Conservation (phyloP, 768 basidiomycete genomes). For the Pilatotrama ljubarskyi region DNA sequence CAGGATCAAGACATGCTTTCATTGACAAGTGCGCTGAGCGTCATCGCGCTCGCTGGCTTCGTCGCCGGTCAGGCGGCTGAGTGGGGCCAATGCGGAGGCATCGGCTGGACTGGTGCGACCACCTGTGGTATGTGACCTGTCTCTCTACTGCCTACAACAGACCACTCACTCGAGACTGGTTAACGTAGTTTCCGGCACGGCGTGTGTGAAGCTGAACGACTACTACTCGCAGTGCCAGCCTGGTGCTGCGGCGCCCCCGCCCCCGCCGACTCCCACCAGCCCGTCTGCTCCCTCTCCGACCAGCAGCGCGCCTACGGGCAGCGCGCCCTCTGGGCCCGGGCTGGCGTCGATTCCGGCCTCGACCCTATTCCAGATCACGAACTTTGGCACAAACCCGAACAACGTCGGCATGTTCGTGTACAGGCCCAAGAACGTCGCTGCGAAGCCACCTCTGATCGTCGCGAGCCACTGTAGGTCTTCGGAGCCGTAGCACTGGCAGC, state of each 20-base stretch:
- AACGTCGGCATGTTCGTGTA: constrained; percentile 48
- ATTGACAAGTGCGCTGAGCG: constrained; percentile 1
- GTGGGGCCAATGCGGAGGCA: constrained; percentile 21
- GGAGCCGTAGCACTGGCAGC: neutral
- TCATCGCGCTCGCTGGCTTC: constrained; percentile 29
- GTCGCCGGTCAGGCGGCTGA: constrained; percentile 25
- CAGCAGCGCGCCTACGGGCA: constrained; percentile 11
- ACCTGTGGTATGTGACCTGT: constrained; percentile 12
- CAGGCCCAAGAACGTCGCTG: constrained; percentile 30
- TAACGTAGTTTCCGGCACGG: constrained; percentile 33
- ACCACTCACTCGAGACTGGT: neutral
- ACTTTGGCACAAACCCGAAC: constrained; percentile 55
- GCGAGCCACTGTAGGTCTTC: constrained; percentile 36
- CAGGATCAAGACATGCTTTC: constrained; percentile 1
- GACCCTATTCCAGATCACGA: constrained; percentile 37
- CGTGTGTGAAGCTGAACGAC: constrained; percentile 38
- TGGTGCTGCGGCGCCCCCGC: constrained; percentile 1
- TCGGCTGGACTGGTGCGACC: constrained; percentile 18
- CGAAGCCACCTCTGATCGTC: constrained; percentile 46
- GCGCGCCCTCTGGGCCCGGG: constrained; percentile 11
- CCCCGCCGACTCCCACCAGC: neutral
- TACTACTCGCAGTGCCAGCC: constrained; percentile 50
- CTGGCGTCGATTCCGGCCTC: constrained; percentile 21
- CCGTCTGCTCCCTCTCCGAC: neutral
- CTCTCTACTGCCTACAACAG: neutral